A percentile compares a stretch with the other conserved stretches of the same genome.
Evolutionary conservation across 2,329 filamentous ascomycete genomes (phyloP).

Genomic region (Penicillium thymicola): DNA sequence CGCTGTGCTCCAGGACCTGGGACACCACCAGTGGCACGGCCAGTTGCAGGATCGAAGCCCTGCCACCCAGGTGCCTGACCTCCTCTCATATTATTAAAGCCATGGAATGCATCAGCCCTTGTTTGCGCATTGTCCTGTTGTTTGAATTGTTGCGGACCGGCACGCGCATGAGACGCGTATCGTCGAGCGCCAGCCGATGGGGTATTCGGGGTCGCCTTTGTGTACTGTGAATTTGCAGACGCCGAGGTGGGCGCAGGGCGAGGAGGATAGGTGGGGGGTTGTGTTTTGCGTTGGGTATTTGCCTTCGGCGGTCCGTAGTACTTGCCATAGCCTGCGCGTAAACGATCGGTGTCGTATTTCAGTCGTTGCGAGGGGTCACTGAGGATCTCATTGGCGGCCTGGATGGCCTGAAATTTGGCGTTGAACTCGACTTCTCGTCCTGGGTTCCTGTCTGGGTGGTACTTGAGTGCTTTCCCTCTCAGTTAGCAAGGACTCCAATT

Average conservation of each 20-base stretch:
- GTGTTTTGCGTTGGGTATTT: slow-evolving; percentile 29
- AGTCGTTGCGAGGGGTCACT: slow-evolving; percentile 56
- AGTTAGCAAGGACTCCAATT: not conserved
- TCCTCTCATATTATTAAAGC: slow-evolving; percentile 46
- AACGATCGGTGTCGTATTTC: slow-evolving; percentile 62
- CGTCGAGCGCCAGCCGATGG: slow-evolving; percentile 40
- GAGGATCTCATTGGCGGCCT: slow-evolving; percentile 78
- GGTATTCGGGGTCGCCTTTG: slow-evolving; percentile 24
- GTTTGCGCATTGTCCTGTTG: slow-evolving; percentile 40
- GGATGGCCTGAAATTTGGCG: slow-evolving; percentile 79
- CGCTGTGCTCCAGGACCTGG: slow-evolving; percentile 22
- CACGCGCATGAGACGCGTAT: slow-evolving; percentile 41
- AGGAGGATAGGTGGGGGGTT: slow-evolving; percentile 23
- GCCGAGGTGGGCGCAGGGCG: slow-evolving; percentile 26
- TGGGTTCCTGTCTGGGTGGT: slow-evolving; percentile 85
- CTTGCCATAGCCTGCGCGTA: slow-evolving; percentile 48
- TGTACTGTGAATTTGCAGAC: slow-evolving; percentile 12
- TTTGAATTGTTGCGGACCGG: slow-evolving; percentile 40
- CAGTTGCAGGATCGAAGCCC: slow-evolving; percentile 41
- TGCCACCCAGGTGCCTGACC: slow-evolving; percentile 34
- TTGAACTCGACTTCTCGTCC: slow-evolving; percentile 77
- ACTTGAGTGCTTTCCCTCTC: slow-evolving; percentile 65
- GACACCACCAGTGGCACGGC: slow-evolving; percentile 23
- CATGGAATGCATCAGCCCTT: slow-evolving; percentile 44
- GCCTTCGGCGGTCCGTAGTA: slow-evolving; percentile 31